Evolutionary conservation across 805 yeast species (phyloP).

Genomic region (Candida oleophila): DNA sequence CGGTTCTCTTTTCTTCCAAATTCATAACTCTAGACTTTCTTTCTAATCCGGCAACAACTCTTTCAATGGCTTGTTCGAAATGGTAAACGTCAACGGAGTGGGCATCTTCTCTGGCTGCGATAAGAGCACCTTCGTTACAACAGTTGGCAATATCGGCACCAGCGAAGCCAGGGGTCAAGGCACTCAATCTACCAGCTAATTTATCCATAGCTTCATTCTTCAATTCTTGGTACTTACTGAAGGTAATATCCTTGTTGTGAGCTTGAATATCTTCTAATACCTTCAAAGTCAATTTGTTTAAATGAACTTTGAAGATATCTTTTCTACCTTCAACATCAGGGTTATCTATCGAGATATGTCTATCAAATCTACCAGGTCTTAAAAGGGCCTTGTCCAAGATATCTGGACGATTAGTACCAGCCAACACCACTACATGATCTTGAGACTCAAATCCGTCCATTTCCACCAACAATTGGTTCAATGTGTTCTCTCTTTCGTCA

Average conservation of each 20-base stretch:
- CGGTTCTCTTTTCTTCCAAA: conserved; percentile 77
- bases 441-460: conserved; percentile 92
- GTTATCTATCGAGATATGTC: conserved; percentile 81
- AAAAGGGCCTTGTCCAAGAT: conserved; percentile 84
- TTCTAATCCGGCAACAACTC: conserved; percentile 93
- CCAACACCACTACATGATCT: conserved; percentile 90
- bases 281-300: conserved; percentile 55
- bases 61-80: conserved; percentile 90
- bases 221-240: conserved; percentile 37
- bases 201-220: conserved; percentile 49
- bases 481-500: conserved; percentile 91
- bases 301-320: conserved; percentile 79
- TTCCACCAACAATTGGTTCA: conserved; percentile 89
- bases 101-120: conserved; percentile 81
- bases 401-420: conserved; percentile 94
- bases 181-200: conserved; percentile 81
- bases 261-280: conserved; percentile 37
- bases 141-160: conserved; percentile 97
- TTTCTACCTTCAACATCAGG: conserved; percentile 91
- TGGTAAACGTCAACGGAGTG: conserved; percentile 61
- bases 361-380: conserved; percentile 94
- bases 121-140: conserved; percentile 91
- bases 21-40: conserved; percentile 77
- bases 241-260: conserved; percentile 36
- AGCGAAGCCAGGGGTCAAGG: conserved; percentile 91